Conservation (phyloP, 2,329 filamentous ascomycete genomes). For the Magnaporthiopsis rhizophila region DNA sequence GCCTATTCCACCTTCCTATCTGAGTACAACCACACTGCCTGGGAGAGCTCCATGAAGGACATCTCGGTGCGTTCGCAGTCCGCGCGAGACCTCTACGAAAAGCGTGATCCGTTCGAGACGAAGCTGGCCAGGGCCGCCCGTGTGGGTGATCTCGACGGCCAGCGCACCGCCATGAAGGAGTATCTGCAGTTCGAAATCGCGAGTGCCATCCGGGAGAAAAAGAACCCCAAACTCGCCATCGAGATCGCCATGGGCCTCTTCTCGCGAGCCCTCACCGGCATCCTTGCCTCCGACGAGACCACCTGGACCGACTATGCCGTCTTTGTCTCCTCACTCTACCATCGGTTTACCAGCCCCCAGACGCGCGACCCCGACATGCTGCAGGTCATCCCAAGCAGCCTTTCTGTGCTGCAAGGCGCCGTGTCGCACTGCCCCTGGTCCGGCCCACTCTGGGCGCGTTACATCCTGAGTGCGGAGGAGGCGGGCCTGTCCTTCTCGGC, state of each 20-base stretch:
- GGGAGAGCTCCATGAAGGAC: conserved; percentile 66
- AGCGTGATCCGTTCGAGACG: conserved; percentile 61
- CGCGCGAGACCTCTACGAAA: conserved; percentile 54
- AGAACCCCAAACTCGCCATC: conserved; percentile 34
- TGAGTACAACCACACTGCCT: conserved; percentile 60
- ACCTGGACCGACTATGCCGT: conserved; percentile 81
- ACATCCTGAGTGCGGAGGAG: conserved; percentile 76
- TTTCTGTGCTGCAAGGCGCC: conserved; percentile 71
- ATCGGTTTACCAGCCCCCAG: conserved; percentile 23
- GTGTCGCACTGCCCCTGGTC: conserved; percentile 92
- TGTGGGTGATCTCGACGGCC: conserved; percentile 45
- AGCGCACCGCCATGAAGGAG: conserved; percentile 45
- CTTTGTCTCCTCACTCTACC: conserved; percentile 52
- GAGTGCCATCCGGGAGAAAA: conserved; percentile 48
- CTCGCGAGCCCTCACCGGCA: conserved; percentile 62
- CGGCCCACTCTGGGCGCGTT: conserved; percentile 82
- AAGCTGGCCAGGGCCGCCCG: conserved; percentile 52
- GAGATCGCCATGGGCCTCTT: conserved; percentile 60
- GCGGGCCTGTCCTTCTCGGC: conserved; percentile 68
- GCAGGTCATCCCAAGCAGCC: conserved; percentile 37
- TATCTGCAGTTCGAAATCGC: conserved; percentile 83
- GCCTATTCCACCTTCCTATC: conserved; percentile 68
- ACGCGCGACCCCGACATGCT: conserved; percentile 23
- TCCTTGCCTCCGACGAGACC: conserved; percentile 64
- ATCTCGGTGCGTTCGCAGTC: conserved; percentile 54